Base-by-base conservation (phyloP, 78 protist species). In the Diacronema lutheri region DNA sequence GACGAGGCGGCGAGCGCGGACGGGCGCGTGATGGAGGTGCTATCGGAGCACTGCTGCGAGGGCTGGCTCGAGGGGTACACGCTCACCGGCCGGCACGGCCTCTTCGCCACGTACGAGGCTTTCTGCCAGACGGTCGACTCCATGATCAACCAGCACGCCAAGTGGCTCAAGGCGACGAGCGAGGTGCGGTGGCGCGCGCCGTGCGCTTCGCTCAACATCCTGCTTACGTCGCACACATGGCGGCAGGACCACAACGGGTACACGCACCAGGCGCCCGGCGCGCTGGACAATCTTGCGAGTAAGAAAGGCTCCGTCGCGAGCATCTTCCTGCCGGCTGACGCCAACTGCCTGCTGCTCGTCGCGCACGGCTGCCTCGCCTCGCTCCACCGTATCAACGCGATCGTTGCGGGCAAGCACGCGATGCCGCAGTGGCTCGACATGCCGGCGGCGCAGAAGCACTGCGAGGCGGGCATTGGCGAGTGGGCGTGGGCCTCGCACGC, bases 1-100 rank as follows among this genome's bases (percentile, higher is more conserved):
- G 87, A 83, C 40, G 87, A 62, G 29, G 16, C 1, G 21, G 13
- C 64, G 72, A 40, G 64, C 41, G 56, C 76, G 23, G 50, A 64
- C 46, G 87, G 87, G 21, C 41, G 87, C n/a, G 87, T 83, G 74
- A 83, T 83, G 87, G 87, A 83, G 65, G 19, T 83, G 16, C 10
- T 83, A 2, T 37, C 61, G 16, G 87, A 83, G 79, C 87, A 83
- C 41, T 19, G n/a, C 38, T 68, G 61, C 46, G 44, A 83, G 29
- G 87, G 87, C 33, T 83, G 87, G 87, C 46, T 83, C 60, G 87
- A 83, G 65, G 87, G 86, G 35, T 80, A 83, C 77, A 29, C 12
- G 14, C 46, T 83, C 62, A 83, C 87, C 31, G 87, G 87, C n/a
- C 78, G 87, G n/a, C 87, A 83, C 69, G 84, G 84, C 31, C 35